Base-by-base conservation (phyloP, 768 basidiomycete genomes). In the Serendipita vermifera region DNA sequence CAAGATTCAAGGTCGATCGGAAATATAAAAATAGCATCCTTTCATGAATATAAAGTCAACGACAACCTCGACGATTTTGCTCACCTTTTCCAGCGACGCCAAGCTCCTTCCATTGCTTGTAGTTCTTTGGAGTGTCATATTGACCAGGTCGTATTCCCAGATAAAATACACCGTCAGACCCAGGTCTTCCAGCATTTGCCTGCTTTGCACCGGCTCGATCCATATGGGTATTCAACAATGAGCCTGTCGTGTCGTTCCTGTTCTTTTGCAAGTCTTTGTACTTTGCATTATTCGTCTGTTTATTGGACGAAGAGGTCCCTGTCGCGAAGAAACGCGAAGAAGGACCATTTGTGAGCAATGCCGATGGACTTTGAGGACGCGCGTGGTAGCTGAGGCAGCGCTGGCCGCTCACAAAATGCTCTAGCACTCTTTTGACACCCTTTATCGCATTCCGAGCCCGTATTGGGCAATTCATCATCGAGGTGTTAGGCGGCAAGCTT, bases 71-170 rank as follows among this genome's bases (percentile, higher is more conserved):
- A n/a, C n/a, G n/a, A n/a, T n/a, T n/a, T 22, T 15, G 9, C 69
- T 59, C 64, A 83, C 89, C 80, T 77, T 91, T 91, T 46, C 86
- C 88, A 43, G 79, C 72, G 5, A 80, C 73, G 63, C 76, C 83
- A 54, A 91, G 69, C 64, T 91, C 83, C 27, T 82, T 82, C 88
- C 88, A 91, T 64, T 81, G 83, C 66, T 80, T 81, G 11, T 75
- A 68, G 54, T 77, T 78, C 62, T 78, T 51, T 22, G 46, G 46
- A 4, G 32, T 9, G 5, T 51, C 46, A 9, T 26, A 31, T 20
- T 22, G n/a, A 51, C 46, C 27, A 22, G 46, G 46, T 22, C 46
- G 20, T 51, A 51, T 51, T 31, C 46, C 46, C 22, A 51, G 24
- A 51, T 51, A 51, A 29, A 51, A 51, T 4, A 51, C 46, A 7